A percentile compares a stretch with the other conserved stretches of the same genome.
Evolutionary conservation across 2,329 filamentous ascomycete genomes (phyloP).

Genomic region (Cercospora nicotianae): DNA sequence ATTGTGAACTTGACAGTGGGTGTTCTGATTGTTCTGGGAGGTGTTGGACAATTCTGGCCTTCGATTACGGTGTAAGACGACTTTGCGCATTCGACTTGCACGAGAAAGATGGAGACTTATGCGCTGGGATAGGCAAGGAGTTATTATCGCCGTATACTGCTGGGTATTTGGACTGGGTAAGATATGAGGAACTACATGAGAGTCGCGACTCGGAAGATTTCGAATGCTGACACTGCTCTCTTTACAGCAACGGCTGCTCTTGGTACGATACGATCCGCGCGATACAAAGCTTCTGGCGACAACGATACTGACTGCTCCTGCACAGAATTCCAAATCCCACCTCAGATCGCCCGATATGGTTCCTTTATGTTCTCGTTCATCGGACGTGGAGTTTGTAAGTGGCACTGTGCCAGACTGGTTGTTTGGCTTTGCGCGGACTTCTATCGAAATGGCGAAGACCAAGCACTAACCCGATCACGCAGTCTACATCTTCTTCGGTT

Average conservation of each 20-base stretch:
- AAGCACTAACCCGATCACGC: constrained; percentile 1
- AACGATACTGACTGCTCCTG: background rate
- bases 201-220: background rate
- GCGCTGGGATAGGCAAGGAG: constrained; percentile 56
- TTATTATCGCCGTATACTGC: constrained; percentile 83
- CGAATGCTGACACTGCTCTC: constrained; percentile 16
- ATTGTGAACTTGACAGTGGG: constrained; percentile 90
- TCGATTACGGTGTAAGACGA: constrained; percentile 56
- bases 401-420: background rate
- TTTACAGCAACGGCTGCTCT: constrained; percentile 60
- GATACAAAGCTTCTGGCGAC: background rate
- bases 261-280: constrained; percentile 38
- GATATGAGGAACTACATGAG: constrained; percentile 32
- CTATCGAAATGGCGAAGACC: background rate
- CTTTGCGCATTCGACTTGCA: background rate
- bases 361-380: constrained; percentile 98
- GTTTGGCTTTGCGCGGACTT: background rate
- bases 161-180: constrained; percentile 85
- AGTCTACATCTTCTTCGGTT: constrained; percentile 97
- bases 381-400: constrained; percentile 87
- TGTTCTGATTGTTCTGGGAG: constrained; percentile 83
- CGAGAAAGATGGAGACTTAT: background rate
- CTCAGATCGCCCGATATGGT: constrained; percentile 87
- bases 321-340: constrained; percentile 87
- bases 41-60: constrained; percentile 69